Evolutionary conservation across 306 rosid species (phyloP), one percentile per base, ranked within the genome.

Genomic region (Pyrus betulifolia): DNA sequence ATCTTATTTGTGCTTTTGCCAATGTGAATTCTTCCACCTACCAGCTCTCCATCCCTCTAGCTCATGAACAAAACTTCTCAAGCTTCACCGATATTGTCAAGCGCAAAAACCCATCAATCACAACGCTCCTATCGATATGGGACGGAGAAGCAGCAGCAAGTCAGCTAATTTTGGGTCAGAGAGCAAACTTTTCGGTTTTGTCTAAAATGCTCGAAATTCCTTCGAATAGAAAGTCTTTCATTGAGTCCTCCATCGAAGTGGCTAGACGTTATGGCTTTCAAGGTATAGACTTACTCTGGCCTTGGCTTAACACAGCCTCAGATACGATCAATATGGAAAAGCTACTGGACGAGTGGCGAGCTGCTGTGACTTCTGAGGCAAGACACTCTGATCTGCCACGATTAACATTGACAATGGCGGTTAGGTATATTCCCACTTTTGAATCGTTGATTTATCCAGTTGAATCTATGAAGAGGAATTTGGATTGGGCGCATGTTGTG

Each of bases 231-330:
- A 86, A 81, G 75, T 11, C 87, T 1, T 87, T 90, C 84, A 79
- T 33, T 33, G 35, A 33, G 35, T 33, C 35, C 1, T 33, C 35
- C 35, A 33, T 90, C 3, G 89, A 86, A 31, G 45, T 65, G 21
- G 90, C 89, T 5, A 81, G 90, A 71, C 7, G 0, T 0, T 71
- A 82, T 76, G 85, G 84, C 70, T 87, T 89, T 31, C 65, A 72
- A 27, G 93, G 91, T 1, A 70, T 89, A 4, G 91, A 89, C 70
- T 78, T 89, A 44, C 74, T 59, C 28, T 87, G 88, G 77, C 46
- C 76, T 30, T 89, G 84, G 35, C 71, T 78, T 8, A 62, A 31
- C 1, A 12, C 75, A 0, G 28, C 44, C 23, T 4, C 84, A 0
- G 87, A 85, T 8, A 82, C 28, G 76, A 11, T 74, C 64, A 87